These are phyloP conservation scores for Yamadazyma friedrichii DNA, from an alignment of 1,139 yeast species.

Conservation along the genomic window DNA sequence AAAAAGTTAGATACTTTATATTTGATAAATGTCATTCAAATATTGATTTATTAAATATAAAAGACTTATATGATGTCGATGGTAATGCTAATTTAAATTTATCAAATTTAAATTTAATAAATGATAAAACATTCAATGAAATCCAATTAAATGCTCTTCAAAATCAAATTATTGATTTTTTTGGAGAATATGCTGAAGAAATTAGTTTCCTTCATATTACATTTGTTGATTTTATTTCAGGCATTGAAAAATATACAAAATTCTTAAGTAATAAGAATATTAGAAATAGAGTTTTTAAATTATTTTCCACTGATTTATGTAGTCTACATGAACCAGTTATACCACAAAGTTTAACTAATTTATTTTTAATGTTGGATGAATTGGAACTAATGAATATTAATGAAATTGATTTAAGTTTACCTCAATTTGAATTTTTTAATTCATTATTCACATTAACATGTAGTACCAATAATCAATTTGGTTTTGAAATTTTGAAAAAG, in stretches of 20 bases:
- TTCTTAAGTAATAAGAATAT: constrained; percentile 26
- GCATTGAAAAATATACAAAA: constrained; percentile 24
- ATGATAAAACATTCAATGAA: constrained; percentile 1
- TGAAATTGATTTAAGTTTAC: constrained; percentile 22
- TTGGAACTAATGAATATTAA: constrained; percentile 19
- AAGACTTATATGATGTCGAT: not conserved
- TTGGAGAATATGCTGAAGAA: constrained; percentile 25
- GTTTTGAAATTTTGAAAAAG: constrained; percentile 27
- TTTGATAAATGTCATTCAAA: constrained; percentile 34
- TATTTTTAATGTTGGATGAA: constrained; percentile 36
- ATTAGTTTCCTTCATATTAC: constrained; percentile 36
- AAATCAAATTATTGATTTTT: constrained; percentile 24
- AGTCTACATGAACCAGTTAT: constrained; percentile 26
- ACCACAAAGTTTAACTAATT: constrained; percentile 31
- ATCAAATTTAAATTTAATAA: not conserved
- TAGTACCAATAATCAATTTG: constrained; percentile 32
- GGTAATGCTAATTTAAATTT: not conserved
- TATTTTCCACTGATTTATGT: constrained; percentile 26
- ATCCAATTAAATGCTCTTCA: constrained; percentile 9
- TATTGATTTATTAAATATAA: constrained; percentile 9
- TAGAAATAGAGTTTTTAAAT: constrained; percentile 31
- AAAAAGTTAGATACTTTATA: constrained; percentile 28
- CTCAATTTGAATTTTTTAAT: constrained; percentile 24
- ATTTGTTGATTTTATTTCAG: constrained; percentile 28
- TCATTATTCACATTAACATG: constrained; percentile 32